phyloP scores from a whole-genome alignment of 345 rosid species.

The Eutrema japonicum region DNA sequence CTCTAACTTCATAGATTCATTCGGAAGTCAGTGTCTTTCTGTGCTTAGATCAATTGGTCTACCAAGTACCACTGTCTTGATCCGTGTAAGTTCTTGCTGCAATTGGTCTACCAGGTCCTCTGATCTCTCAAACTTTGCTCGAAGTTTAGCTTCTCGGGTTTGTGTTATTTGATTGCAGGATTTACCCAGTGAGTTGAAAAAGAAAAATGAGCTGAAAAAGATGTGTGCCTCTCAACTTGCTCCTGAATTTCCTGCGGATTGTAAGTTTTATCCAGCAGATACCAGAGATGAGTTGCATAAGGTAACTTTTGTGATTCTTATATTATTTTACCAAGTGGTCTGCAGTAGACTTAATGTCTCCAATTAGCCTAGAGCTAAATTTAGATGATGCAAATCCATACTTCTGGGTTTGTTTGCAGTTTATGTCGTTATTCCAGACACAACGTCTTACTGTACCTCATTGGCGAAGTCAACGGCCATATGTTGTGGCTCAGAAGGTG shows the following conservation, averaged over 20 bases:
- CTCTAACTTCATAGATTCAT: slow-evolving; percentile 67
- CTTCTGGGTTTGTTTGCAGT: slow-evolving; percentile 54
- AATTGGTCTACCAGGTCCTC: slow-evolving; percentile 16
- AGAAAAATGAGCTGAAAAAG: slow-evolving; percentile 70
- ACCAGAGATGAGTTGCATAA: slow-evolving; percentile 90
- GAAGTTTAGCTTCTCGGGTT: slow-evolving; percentile 21
- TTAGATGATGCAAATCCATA: slow-evolving; percentile 23
- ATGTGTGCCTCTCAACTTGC: slow-evolving; percentile 65
- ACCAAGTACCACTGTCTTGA: slow-evolving; percentile 83
- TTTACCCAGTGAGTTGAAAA: slow-evolving; percentile 69
- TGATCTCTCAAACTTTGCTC: neutral
- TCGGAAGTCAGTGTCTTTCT: slow-evolving; percentile 86
- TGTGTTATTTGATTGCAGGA: slow-evolving; percentile 52
- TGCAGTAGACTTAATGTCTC: slow-evolving; percentile 12
- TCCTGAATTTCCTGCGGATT: slow-evolving; percentile 84
- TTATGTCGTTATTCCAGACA: slow-evolving; percentile 82
- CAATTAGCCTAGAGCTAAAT: neutral
- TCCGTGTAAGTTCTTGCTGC: slow-evolving; percentile 67
- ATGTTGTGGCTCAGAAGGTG: slow-evolving; percentile 81
- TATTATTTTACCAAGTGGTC: neutral
- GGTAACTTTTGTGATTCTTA: slow-evolving; percentile 49
- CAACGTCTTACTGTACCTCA: slow-evolving; percentile 82
- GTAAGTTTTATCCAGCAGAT: slow-evolving; percentile 85
- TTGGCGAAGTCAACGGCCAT: slow-evolving; percentile 88
- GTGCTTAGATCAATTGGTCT: slow-evolving; percentile 84